Percentiles rank a stretch among this genome's conserved stretches.
phyloP scores from a whole-genome alignment of 768 basidiomycete genomes.

The Tephrocybe sp. region DNA sequence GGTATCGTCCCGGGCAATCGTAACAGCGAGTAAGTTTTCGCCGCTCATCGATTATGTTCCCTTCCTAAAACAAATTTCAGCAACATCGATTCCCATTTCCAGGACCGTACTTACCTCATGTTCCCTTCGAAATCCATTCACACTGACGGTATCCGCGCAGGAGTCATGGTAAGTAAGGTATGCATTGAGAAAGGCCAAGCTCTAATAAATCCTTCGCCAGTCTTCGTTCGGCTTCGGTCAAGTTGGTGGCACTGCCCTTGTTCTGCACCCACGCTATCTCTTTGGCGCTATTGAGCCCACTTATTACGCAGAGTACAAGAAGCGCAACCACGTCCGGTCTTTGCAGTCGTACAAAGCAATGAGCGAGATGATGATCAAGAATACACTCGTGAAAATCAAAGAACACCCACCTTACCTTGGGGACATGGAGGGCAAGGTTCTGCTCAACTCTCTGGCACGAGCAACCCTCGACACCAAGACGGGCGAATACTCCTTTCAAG shows the following conservation, averaged over 20 bases:
- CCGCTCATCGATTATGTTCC: not conserved
- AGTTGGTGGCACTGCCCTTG: conserved; percentile 89
- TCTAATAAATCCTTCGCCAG: conserved; percentile 34
- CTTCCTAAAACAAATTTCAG: conserved; percentile 35
- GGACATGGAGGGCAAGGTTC: conserved; percentile 83
- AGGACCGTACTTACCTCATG: conserved; percentile 86
- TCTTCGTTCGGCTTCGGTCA: conserved; percentile 98
- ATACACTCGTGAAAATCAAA: conserved; percentile 93
- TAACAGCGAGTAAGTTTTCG: conserved; percentile 87
- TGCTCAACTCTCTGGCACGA: conserved; percentile 93
- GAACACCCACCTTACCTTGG: conserved; percentile 85
- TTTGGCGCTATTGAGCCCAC: conserved; percentile 80
- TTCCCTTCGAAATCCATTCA: conserved; percentile 97
- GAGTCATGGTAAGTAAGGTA: conserved; percentile 68
- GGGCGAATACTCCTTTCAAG: conserved; percentile 80
- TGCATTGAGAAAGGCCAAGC: not conserved
- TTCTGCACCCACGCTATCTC: conserved; percentile 90
- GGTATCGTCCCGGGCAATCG: conserved; percentile 95
- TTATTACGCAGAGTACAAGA: conserved; percentile 77
- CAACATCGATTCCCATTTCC: conserved; percentile 93
- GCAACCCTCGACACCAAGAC: conserved; percentile 79
- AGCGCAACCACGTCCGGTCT: conserved; percentile 63
- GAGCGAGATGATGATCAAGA: conserved; percentile 95
- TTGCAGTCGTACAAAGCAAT: conserved; percentile 83
- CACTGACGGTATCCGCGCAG: conserved; percentile 89